These are phyloP conservation scores for Cucurbita pepo DNA, from an alignment of 306 rosid genomes.

Conservation along the genomic window DNA sequence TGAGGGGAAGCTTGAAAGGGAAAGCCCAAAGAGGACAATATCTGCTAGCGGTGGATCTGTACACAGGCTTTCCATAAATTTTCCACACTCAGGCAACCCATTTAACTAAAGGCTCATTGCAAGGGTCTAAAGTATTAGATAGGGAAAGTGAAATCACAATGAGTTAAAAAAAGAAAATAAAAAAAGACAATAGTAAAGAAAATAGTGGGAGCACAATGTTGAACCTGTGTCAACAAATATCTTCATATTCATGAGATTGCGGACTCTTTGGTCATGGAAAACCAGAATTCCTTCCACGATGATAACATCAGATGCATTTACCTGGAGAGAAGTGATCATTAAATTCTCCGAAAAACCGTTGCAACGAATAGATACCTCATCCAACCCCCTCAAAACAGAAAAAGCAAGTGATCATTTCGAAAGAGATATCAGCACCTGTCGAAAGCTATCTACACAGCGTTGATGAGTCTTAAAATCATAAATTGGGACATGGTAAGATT, in stretches of 20 bases:
- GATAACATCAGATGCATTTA: conserved; percentile 91
- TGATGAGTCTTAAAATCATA: conserved; percentile 88
- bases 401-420: background rate
- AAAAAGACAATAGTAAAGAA: background rate
- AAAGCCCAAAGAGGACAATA: too few species aligned
- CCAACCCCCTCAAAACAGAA: background rate
- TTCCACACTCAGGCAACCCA: background rate
- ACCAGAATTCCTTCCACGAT: conserved; percentile 96
- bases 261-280: conserved; percentile 85
- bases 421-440: conserved; percentile 41
- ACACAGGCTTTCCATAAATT: background rate
- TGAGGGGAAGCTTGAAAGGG: too few species aligned
- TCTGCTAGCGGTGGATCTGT: too few species aligned
- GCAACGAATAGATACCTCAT: background rate
- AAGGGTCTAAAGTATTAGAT: background rate
- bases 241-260: conserved; percentile 92
- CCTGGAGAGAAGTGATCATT: conserved; percentile 28
- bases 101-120: background rate
- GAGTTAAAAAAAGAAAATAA: background rate
- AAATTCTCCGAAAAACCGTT: background rate
- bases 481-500: conserved; percentile 65
- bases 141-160: background rate
- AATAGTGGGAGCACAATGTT: background rate
- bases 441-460: conserved; percentile 68
- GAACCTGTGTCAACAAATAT: conserved; percentile 95